Conservation (phyloP, 1,284 basidiomycete species). For the Ustilago loliicola region DNA sequence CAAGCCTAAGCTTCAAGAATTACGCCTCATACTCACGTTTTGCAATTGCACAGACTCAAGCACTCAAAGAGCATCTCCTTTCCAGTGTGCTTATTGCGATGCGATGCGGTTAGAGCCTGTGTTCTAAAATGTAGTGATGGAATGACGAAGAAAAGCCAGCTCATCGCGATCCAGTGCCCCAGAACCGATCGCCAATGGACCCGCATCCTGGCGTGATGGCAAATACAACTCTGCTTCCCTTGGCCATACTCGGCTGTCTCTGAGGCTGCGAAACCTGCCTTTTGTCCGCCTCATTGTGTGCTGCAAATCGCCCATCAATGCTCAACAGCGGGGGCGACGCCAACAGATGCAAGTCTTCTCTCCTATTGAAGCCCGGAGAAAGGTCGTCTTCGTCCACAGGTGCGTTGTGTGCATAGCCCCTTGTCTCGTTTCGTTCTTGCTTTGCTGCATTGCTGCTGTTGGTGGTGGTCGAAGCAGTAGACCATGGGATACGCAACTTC, state of each 20-base stretch:
- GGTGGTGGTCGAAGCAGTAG: constrained; percentile 8
- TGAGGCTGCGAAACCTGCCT: background rate
- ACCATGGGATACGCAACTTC: constrained; percentile 55
- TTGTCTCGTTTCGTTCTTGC: constrained; percentile 14
- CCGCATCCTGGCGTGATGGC: constrained; percentile 67
- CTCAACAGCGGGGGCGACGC: constrained; percentile 32
- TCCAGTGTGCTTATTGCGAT: background rate
- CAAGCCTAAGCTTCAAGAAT: constrained; percentile 9
- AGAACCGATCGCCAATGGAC: constrained; percentile 68
- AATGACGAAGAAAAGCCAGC: background rate
- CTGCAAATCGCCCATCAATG: constrained; percentile 23
- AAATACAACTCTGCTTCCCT: constrained; percentile 57
- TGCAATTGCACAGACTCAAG: background rate
- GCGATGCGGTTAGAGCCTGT: constrained; percentile 4
- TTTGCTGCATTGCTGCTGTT: constrained; percentile 4
- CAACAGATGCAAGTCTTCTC: constrained; percentile 28
- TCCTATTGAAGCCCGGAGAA: constrained; percentile 30
- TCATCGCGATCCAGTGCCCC: constrained; percentile 55
- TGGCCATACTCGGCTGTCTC: constrained; percentile 24
- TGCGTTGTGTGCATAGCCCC: constrained; percentile 13
- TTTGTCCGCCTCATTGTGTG: constrained; percentile 1
- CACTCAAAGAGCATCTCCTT: background rate
- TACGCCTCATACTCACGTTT: background rate
- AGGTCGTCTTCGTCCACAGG: constrained; percentile 41
- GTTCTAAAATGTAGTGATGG: background rate